Evolutionary conservation across 805 yeast genomes (phyloP), one percentile per base, ranked within the genome.

Genomic region (Lipomyces oligophaga): DNA sequence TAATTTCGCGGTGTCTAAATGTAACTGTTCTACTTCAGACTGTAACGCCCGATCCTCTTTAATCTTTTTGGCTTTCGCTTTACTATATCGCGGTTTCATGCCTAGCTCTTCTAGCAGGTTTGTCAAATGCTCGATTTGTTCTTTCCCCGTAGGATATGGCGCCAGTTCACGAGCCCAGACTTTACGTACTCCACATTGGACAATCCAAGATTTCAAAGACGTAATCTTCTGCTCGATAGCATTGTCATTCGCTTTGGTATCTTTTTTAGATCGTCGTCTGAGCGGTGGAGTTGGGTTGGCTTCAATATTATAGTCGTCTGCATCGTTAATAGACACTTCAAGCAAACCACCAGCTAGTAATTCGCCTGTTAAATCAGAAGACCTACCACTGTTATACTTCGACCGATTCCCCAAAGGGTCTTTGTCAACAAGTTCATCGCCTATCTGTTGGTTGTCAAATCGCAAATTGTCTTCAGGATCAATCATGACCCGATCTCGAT

Each of bases 101-200:
- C 64, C 64, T 3, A 60, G 34, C 15, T 45, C 53, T 3, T 43
- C 49, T 42, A 60, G 41, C 28, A 57, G 45, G 13, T 41, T 27
- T 33, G 48, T 49, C 24, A 60, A 49, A 39, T 43, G 57, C 26
- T 36, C 32, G 18, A 57, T 48, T 31, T 57, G 41, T 25, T 43
- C 59, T n/a, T 41, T 43, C 39, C 48, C 57, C 5, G 48, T 51
- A 7, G 44, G 30, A 41, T 39, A 32, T 5, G 60, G 58, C 30
- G 47, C 60, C 3, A 60, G 41, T 18, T 50, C 45, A 27, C 49
- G 49, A 6, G 40, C 33, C 64, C 63, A 60, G 21, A 47, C 54
- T 33, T 58, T 59, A 5, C 62, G 57, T 6, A 60, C 56, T 15
- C 63, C 63, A 45, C 63, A 60, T 38, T 57, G 50, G 37, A 52